Evolutionary conservation across 2,329 filamentous ascomycete genomes (phyloP).

Genomic region (Piedraia hortae): DNA sequence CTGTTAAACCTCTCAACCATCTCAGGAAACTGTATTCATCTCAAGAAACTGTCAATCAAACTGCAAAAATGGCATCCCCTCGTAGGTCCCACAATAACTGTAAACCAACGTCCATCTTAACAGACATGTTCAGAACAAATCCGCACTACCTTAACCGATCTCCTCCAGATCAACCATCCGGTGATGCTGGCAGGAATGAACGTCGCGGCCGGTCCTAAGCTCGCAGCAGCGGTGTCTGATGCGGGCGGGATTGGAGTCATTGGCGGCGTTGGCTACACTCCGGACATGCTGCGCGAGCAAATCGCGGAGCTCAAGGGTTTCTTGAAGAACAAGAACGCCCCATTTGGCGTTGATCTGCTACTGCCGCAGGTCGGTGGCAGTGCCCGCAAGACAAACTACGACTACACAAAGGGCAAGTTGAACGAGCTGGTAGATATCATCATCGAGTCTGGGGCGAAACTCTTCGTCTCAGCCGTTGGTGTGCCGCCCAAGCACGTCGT

Average conservation of each 20-base stretch:
- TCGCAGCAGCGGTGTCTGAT: constrained; percentile 90
- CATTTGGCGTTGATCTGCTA: constrained; percentile 82
- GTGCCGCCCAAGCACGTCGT: constrained; percentile 68
- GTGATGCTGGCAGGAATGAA: constrained; percentile 96
- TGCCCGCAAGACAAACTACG: constrained; percentile 93
- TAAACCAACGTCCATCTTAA: no score
- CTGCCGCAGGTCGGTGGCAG: constrained; percentile 83
- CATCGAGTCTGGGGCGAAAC: constrained; percentile 68
- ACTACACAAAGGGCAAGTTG: constrained; percentile 98
- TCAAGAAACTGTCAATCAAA: constrained; percentile 1
- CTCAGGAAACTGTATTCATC: not conserved
- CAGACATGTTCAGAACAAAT: constrained; percentile 63
- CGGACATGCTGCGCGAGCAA: constrained; percentile 88
- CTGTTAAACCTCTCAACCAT: not conserved
- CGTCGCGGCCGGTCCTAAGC: constrained; percentile 84
- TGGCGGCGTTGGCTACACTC: constrained; percentile 83
- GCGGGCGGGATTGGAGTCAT: constrained; percentile 91
- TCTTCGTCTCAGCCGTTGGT: constrained; percentile 95
- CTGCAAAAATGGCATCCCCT: constrained; percentile 41
- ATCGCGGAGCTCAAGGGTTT: constrained; percentile 80
- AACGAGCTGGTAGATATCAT: constrained; percentile 71
- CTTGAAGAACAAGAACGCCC: constrained; percentile 69
- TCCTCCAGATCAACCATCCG: constrained; percentile 93
- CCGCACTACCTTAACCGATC: constrained; percentile 76
- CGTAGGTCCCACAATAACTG: constrained; percentile 22